phyloP scores from a whole-genome alignment of 2,329 filamentous ascomycete genomes.

The Paecilomyces sp. region DNA sequence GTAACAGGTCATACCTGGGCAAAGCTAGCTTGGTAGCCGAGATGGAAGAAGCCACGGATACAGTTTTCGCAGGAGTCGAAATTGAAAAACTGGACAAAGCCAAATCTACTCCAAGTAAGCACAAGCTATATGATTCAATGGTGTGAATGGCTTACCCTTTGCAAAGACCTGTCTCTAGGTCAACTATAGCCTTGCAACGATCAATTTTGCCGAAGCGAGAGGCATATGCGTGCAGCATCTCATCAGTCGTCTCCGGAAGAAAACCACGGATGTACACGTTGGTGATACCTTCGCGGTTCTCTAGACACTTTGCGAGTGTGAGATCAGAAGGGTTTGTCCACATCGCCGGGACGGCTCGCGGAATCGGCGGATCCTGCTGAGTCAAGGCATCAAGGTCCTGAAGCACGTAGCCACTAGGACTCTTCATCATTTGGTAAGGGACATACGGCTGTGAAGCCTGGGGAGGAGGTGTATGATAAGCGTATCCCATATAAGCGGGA shows the following conservation, averaged over 20 bases:
- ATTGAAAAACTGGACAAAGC: conserved; percentile 91
- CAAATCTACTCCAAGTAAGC: conserved; percentile 59
- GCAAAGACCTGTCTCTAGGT: conserved; percentile 85
- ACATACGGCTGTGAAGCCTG: conserved; percentile 40
- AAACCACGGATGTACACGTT: conserved; percentile 98
- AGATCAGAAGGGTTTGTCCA: conserved; percentile 76
- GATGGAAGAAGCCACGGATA: conserved; percentile 88
- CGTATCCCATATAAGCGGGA: conserved; percentile 40
- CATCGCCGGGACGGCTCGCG: conserved; percentile 80
- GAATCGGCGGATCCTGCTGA: conserved; percentile 72
- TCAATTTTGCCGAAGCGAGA: conserved; percentile 87
- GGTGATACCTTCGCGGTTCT: conserved; percentile 90
- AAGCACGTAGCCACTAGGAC: conserved; percentile 36
- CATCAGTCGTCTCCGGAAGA: conserved; percentile 89
- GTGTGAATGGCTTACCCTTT: conserved; percentile 64
- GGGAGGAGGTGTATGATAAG: conserved; percentile 60
- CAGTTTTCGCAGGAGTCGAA: conserved; percentile 87
- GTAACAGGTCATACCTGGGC: conserved; percentile 58
- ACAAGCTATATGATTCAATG: conserved; percentile 4
- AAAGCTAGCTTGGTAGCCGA: conserved; percentile 96
- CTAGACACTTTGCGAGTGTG: conserved; percentile 85
- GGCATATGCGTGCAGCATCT: conserved; percentile 75
- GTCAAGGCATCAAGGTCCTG: conserved; percentile 57
- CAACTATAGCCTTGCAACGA: conserved; percentile 97
- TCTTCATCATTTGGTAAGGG: conserved; percentile 41